Conservation (phyloP, 192 early-diverging fungal species). For the Haplosporangium gracile region DNA sequence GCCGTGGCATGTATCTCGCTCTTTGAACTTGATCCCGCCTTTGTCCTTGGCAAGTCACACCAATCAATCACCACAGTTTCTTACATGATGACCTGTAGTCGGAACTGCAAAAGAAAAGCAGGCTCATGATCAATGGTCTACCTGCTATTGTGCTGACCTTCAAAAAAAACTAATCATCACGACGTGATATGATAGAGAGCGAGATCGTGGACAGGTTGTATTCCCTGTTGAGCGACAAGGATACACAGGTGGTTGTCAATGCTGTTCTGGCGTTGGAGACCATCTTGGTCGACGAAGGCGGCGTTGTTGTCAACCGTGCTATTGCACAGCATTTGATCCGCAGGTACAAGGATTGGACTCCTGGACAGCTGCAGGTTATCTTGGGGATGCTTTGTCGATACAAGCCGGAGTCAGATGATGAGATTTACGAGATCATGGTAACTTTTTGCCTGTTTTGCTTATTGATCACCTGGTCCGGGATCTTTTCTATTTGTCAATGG, state of each 20-base stretch:
- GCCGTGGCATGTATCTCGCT: constrained; percentile 53
- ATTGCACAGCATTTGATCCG: constrained; percentile 39
- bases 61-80: no score
- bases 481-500: neutral
- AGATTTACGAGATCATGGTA: constrained; percentile 60
- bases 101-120: neutral
- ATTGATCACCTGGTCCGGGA: neutral
- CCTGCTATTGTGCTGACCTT: neutral
- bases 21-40: constrained; percentile 47
- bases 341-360: constrained; percentile 52
- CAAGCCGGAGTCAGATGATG: constrained; percentile 48
- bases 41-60: constrained; percentile 51
- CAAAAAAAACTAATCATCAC: neutral
- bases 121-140: neutral
- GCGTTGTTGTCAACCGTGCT: constrained; percentile 42
- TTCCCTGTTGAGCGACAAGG: constrained; percentile 42
- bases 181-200: constrained; percentile 37
- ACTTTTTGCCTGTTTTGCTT: neutral
- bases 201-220: constrained; percentile 54
- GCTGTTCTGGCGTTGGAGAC: constrained; percentile 46
- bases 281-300: constrained; percentile 53
- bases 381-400: constrained; percentile 48
- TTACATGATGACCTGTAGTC: no score
- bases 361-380: constrained; percentile 48
- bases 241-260: constrained; percentile 50